phyloP scores from a whole-genome alignment of 2,329 filamentous ascomycete genomes.

The Raffaelea ambrosiae region DNA sequence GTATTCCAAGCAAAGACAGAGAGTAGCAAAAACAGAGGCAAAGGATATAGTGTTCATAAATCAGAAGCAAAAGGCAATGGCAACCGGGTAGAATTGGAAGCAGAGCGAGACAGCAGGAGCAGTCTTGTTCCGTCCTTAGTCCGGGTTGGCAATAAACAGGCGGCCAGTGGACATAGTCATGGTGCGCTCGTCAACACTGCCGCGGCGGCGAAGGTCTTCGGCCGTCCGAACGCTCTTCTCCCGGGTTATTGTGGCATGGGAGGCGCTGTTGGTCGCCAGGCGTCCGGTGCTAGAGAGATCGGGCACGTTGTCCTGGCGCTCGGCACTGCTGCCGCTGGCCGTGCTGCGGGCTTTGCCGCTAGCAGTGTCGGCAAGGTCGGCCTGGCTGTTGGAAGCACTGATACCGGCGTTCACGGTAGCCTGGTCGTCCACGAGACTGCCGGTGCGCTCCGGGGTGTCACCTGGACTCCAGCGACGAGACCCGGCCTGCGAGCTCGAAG shows the following conservation, averaged over 20 bases:
- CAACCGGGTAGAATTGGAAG: not conserved
- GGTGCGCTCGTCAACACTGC: conserved; percentile 76
- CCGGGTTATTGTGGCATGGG: conserved; percentile 49
- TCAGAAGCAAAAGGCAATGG: not conserved
- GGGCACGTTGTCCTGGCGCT: conserved; percentile 51
- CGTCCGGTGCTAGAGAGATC: conserved; percentile 41
- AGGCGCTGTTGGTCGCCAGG: conserved; percentile 49
- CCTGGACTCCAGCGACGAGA: conserved; percentile 39
- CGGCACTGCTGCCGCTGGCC: conserved; percentile 47
- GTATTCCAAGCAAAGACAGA: not conserved
- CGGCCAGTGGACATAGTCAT: conserved; percentile 65
- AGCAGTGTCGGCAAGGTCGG: conserved; percentile 30
- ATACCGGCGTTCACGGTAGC: not conserved
- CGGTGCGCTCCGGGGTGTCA: conserved; percentile 46
- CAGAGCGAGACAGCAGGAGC: not conserved
- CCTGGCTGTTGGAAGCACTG: conserved; percentile 18
- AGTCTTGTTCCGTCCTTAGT: conserved; percentile 31
- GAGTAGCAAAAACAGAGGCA: not conserved
- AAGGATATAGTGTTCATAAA: too few relatives aligned
- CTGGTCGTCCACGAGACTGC: conserved; percentile 38
- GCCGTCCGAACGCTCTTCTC: conserved; percentile 59
- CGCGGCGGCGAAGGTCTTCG: conserved; percentile 65
- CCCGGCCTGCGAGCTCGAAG: conserved; percentile 20
- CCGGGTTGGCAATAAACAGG: conserved; percentile 80
- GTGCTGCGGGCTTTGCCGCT: conserved; percentile 43